Conservation (phyloP, 768 basidiomycete species). For the Suillus plorans region DNA sequence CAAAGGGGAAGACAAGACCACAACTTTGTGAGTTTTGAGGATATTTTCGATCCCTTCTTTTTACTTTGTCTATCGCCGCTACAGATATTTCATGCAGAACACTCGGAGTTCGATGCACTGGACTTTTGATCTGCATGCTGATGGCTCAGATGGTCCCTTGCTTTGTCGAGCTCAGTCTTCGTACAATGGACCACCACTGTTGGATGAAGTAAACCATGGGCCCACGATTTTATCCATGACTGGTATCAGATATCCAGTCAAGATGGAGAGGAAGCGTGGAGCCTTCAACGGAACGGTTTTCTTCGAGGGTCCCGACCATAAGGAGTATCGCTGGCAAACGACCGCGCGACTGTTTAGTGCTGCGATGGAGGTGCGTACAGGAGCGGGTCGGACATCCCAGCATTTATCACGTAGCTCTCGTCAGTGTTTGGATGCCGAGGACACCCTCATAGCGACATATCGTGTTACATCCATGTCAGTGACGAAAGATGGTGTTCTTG, state of each 20-base stretch:
- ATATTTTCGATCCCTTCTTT: background rate
- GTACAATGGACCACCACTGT: slow-evolving; percentile 19
- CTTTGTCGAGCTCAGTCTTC: slow-evolving; percentile 23
- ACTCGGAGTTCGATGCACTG: slow-evolving; percentile 20
- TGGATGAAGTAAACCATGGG: slow-evolving; percentile 9
- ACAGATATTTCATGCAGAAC: slow-evolving; percentile 26
- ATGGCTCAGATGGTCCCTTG: slow-evolving; percentile 17
- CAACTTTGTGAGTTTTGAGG: slow-evolving; percentile 16
- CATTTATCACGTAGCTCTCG: slow-evolving; percentile 1
- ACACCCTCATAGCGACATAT: slow-evolving; percentile 27
- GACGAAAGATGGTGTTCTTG: slow-evolving; percentile 27
- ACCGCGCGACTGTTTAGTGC: slow-evolving; percentile 13
- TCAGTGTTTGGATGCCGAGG: slow-evolving; percentile 20
- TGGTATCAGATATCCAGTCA: slow-evolving; percentile 12
- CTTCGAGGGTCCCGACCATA: slow-evolving; percentile 25
- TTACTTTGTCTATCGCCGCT: background rate
- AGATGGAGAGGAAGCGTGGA: slow-evolving; percentile 13
- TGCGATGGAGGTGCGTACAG: slow-evolving; percentile 23
- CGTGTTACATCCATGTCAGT: slow-evolving; percentile 22
- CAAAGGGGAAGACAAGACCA: slow-evolving; percentile 25
- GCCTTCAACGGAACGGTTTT: slow-evolving; percentile 14
- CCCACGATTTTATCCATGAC: slow-evolving; percentile 17
- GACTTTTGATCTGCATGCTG: slow-evolving; percentile 23
- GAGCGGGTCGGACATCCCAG: background rate
- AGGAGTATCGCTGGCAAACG: slow-evolving; percentile 22